Base-by-base conservation (phyloP, 2,329 filamentous ascomycete species). In the Aaosphaeria arxii region DNA sequence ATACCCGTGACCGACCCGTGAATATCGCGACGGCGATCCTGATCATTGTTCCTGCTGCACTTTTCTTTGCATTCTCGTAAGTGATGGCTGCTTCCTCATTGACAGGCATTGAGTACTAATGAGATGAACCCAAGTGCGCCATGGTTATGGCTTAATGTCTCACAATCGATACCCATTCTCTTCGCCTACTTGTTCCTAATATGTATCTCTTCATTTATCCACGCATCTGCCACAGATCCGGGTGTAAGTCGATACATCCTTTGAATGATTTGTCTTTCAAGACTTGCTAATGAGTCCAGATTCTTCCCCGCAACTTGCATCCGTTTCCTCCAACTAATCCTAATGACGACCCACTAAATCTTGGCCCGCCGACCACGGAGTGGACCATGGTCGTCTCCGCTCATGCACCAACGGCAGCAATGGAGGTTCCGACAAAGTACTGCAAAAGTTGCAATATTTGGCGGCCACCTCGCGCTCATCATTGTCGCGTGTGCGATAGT, bases 361-460 rank as follows among this genome's bases (percentile, higher is more conserved):
- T 95, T 40, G 90, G 88, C 1, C 92, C 91, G 13, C 84, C 91
- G 1, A 94, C 88, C 5, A 97, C 89, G 44, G 91, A 95, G 69
- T 99, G 94, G 94, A 88, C 89, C 6, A 83, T 95, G 75, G 88
- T 97, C 58, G 88, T 91, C 62, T 89, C 90, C 7, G 83, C 87
- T 35, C 86, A 86, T 50, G 84, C 83, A 7, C 75, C 75, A 30
- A 87, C 88, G 31, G 87, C 91, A 6, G 91, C 91, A 5, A 96
- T 99, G 89, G 94, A 99, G 68, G 91, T 99, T 1, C 94, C 94
- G 0, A 91, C 92, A 52, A 97, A 99, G 74, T 96, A 95, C 74
- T 99, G 94, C 81, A 92, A 91, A 67, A 95, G 91, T 13, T 99
- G 94, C 77, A 91, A 91, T 63, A 91, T 99, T 58, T 99, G 94